Percentiles rank a stretch among this genome's conserved stretches.
These are phyloP conservation scores for Phialophora macrospora DNA, from an alignment of 2,329 filamentous ascomycete genomes.

Conservation along the genomic window DNA sequence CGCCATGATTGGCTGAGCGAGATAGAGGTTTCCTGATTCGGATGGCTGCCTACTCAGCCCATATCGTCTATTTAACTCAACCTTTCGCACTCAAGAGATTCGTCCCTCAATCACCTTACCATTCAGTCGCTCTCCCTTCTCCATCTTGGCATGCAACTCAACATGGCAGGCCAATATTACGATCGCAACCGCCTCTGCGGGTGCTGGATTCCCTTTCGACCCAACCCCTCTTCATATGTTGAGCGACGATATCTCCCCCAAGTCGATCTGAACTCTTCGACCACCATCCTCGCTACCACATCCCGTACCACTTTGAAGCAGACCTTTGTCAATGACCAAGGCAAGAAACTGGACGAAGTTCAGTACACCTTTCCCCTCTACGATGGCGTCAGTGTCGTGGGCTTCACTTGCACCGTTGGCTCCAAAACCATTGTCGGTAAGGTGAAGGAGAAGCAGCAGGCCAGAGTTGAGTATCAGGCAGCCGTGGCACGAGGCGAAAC, in stretches of 20 bases:
- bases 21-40: neutral
- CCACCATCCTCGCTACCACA: constrained; percentile 63
- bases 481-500: constrained; percentile 64
- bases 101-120: neutral
- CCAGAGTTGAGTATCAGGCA: constrained; percentile 63
- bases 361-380: constrained; percentile 73
- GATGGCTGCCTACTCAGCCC: neutral
- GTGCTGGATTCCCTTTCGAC: constrained; percentile 26
- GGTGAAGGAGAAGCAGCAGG: constrained; percentile 69
- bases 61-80: neutral
- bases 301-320: constrained; percentile 61
- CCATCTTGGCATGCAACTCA: neutral
- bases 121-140: neutral
- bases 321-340: constrained; percentile 63
- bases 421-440: constrained; percentile 61
- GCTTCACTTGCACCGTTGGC: constrained; percentile 68
- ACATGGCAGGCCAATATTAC: neutral
- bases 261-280: constrained; percentile 61
- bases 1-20: neutral
- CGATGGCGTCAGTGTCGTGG: constrained; percentile 72
- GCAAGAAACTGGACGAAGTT: constrained; percentile 57
- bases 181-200: constrained; percentile 23
- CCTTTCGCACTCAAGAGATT: neutral
- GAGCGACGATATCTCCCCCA: constrained; percentile 61
- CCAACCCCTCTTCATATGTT: neutral